Percentiles rank a stretch among this genome's conserved stretches.
Evolutionary conservation across 495 filamentous ascomycete species (phyloP).

Genomic region (Oleoguttula mirabilis): DNA sequence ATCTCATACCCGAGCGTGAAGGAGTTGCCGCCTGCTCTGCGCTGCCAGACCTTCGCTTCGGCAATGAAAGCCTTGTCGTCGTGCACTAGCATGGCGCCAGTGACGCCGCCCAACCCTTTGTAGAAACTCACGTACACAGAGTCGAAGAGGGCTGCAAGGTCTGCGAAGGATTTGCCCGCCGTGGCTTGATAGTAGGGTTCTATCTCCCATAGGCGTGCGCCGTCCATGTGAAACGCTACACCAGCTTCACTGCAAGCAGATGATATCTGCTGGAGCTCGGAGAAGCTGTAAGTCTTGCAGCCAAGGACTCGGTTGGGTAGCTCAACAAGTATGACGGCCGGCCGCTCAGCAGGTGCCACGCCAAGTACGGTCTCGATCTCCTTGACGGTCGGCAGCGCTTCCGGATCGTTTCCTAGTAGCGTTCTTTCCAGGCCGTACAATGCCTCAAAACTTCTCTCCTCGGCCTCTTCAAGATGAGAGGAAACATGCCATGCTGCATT

Average conservation of each 20-base stretch:
- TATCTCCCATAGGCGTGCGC: constrained; percentile 18
- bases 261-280: constrained; percentile 10
- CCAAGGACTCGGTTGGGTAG: constrained; percentile 15
- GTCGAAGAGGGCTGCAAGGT: constrained; percentile 11
- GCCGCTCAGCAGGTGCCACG: constrained; percentile 4
- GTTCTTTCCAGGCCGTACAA: constrained; percentile 13
- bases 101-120: constrained; percentile 15
- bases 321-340: constrained; percentile 9
- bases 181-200: constrained; percentile 16
- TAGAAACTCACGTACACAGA: constrained; percentile 16
- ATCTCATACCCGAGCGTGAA: constrained; percentile 10
- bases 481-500: constrained; percentile 14
- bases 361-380: constrained; percentile 10
- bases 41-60: constrained; percentile 16
- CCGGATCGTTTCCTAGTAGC: constrained; percentile 3
- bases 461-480: constrained; percentile 12
- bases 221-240: constrained; percentile 18
- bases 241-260: constrained; percentile 7
- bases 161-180: constrained; percentile 10
- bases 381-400: constrained; percentile 5
- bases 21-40: constrained; percentile 9
- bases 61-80: constrained; percentile 9
- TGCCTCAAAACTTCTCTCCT: constrained; percentile 1
- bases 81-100: constrained; percentile 12
- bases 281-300: constrained; percentile 15